Conservation (phyloP, 2,329 filamentous ascomycete genomes). For the Endocalyx cinctus region DNA sequence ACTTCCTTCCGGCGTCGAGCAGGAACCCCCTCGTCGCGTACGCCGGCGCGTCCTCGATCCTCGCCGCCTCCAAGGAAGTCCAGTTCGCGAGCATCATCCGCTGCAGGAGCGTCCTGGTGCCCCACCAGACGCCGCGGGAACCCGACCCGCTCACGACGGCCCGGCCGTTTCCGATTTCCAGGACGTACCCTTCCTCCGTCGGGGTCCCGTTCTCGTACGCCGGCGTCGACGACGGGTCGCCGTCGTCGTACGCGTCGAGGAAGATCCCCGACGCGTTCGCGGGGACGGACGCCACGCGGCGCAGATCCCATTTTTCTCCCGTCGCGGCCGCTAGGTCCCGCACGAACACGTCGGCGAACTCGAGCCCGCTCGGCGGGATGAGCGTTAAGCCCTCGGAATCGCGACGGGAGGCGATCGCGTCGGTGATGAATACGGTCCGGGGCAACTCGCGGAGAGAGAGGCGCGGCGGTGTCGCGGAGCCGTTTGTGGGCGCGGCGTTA, state of each 20-base stretch:
- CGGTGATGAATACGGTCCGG: slow-evolving; percentile 36
- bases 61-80: slow-evolving; percentile 26
- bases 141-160: slow-evolving; percentile 37
- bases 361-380: slow-evolving; percentile 44
- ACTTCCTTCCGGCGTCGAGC: slow-evolving; percentile 40
- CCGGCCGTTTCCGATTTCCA: slow-evolving; percentile 30
- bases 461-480: not conserved
- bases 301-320: slow-evolving; percentile 36
- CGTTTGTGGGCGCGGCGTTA: not conserved
- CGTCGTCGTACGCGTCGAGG: slow-evolving; percentile 30
- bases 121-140: slow-evolving; percentile 42
- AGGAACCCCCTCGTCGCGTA: slow-evolving; percentile 40
- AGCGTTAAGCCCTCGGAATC: slow-evolving; percentile 44
- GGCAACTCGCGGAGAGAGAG: slow-evolving; percentile 7
- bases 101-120: slow-evolving; percentile 40
- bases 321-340: slow-evolving; percentile 39
- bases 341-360: slow-evolving; percentile 43
- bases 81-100: slow-evolving; percentile 28
- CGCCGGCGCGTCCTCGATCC: slow-evolving; percentile 34
- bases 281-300: slow-evolving; percentile 30
- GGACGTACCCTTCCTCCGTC: slow-evolving; percentile 46
- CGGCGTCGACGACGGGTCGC: slow-evolving; percentile 21
- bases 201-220: slow-evolving; percentile 41
- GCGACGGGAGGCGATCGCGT: slow-evolving; percentile 29
- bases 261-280: slow-evolving; percentile 34